Evolutionary conservation across 306 rosid species (phyloP).

Genomic region (Fagus sylvatica): DNA sequence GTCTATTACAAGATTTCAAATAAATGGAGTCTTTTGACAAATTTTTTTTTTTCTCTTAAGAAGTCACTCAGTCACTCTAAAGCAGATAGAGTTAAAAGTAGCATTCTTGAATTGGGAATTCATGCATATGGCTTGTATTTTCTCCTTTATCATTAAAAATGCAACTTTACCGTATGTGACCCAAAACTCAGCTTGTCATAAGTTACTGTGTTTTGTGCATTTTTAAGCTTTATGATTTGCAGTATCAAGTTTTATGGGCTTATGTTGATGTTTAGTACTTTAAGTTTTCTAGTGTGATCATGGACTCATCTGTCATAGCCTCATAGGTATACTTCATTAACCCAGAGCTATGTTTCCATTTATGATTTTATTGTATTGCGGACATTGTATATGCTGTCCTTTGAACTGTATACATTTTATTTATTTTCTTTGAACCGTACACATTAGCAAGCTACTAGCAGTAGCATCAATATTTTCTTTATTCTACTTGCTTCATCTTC

Average conservation of each 20-base stretch:
- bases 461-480: no score
- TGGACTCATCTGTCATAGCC: not conserved
- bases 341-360: no score
- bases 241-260: not conserved
- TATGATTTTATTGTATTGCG: no score
- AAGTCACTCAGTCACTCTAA: no score
- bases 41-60: no score
- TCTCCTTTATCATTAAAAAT: not conserved
- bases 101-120: not conserved
- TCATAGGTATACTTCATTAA: not conserved
- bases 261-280: not conserved
- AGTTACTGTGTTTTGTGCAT: not conserved
- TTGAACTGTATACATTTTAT: no score
- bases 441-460: no score
- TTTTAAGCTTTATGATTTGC: no score
- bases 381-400: no score
- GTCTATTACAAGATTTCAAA: not conserved
- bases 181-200: not conserved
- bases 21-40: not conserved
- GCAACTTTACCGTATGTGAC: not conserved
- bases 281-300: not conserved
- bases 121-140: not conserved
- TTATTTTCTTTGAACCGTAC: no score
- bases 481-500: no score
- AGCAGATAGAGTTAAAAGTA: not conserved